A percentile compares a stretch with the other conserved stretches of the same genome.
These are phyloP conservation scores for Phtheirospermum japonicum DNA, from an alignment of 257 asterid genomes.

Conservation along the genomic window DNA sequence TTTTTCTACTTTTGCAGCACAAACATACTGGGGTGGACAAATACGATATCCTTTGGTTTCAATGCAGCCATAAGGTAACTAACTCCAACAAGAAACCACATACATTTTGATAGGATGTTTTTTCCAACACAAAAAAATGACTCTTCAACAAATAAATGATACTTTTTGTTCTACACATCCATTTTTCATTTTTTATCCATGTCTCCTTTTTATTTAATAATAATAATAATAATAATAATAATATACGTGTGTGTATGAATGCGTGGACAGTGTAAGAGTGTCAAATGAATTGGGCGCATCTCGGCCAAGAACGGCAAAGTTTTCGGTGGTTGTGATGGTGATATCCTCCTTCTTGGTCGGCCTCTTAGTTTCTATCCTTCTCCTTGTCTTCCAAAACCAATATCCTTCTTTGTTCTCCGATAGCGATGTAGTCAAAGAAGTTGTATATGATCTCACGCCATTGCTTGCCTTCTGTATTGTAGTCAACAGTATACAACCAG, in stretches of 20 bases:
- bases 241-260: background rate
- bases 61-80: slow-evolving; percentile 43
- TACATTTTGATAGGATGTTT: background rate
- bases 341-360: slow-evolving; percentile 35
- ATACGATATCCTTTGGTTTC: slow-evolving; percentile 35
- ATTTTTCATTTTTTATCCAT: too few species aligned
- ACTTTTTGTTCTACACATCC: too few species aligned
- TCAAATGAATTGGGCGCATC: slow-evolving; percentile 55
- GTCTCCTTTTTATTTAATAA: too few species aligned
- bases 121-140: too few species aligned
- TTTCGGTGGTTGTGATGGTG: slow-evolving; percentile 43
- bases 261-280: slow-evolving; percentile 41
- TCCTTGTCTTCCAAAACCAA: slow-evolving; percentile 20
- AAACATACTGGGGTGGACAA: slow-evolving; percentile 40
- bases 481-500: slow-evolving; percentile 21
- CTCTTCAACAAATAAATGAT: too few species aligned
- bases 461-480: slow-evolving; percentile 23
- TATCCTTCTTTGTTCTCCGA: slow-evolving; percentile 29
- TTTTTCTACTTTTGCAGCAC: slow-evolving; percentile 22
- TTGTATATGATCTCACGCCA: slow-evolving; percentile 19
- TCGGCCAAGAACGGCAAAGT: slow-evolving; percentile 51
- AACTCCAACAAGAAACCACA: background rate
- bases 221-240: too few species aligned
- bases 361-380: background rate
- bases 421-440: background rate